A percentile compares a stretch with the other conserved stretches of the same genome.
Conservation (phyloP, 1,284 basidiomycete genomes). For the Cerioporus squamosus region DNA sequence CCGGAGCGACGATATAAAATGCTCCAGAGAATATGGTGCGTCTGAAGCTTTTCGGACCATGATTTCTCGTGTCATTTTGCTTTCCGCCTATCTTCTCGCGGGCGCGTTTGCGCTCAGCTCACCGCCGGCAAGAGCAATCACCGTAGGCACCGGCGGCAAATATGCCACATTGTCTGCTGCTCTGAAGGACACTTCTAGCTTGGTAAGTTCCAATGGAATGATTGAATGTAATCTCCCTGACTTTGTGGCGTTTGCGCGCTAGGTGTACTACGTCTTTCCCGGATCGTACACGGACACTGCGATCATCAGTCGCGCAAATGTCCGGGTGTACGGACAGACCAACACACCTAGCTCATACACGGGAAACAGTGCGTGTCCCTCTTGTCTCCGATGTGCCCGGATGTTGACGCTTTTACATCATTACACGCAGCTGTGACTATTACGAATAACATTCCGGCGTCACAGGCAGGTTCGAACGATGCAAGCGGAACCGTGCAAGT, state of each 20-base stretch:
- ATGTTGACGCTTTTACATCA: slow-evolving; percentile 2
- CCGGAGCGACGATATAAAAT: no score
- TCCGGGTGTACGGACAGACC: slow-evolving; percentile 30
- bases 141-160: slow-evolving; percentile 28
- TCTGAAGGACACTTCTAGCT: slow-evolving; percentile 29
- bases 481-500: slow-evolving; percentile 57
- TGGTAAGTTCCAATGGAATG: slow-evolving; percentile 16
- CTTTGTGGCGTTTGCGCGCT: slow-evolving; percentile 4
- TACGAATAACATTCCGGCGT: slow-evolving; percentile 45
- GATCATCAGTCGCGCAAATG: slow-evolving; percentile 47
- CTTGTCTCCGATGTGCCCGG: slow-evolving; percentile 14
- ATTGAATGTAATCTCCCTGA: background rate
- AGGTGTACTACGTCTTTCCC: slow-evolving; percentile 57
- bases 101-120: slow-evolving; percentile 23
- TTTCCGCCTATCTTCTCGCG: slow-evolving; percentile 9
- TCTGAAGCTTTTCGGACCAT: background rate
- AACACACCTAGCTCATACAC: slow-evolving; percentile 24
- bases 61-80: slow-evolving; percentile 8
- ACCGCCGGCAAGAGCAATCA: slow-evolving; percentile 30
- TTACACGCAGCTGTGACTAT: slow-evolving; percentile 40
- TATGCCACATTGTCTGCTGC: slow-evolving; percentile 28
- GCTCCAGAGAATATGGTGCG: background rate
- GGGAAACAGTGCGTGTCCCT: slow-evolving; percentile 25
- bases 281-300: slow-evolving; percentile 60
- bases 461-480: slow-evolving; percentile 54